Evolutionary conservation across 768 basidiomycete species (phyloP).

Genomic region (Amanita rimosa): DNA sequence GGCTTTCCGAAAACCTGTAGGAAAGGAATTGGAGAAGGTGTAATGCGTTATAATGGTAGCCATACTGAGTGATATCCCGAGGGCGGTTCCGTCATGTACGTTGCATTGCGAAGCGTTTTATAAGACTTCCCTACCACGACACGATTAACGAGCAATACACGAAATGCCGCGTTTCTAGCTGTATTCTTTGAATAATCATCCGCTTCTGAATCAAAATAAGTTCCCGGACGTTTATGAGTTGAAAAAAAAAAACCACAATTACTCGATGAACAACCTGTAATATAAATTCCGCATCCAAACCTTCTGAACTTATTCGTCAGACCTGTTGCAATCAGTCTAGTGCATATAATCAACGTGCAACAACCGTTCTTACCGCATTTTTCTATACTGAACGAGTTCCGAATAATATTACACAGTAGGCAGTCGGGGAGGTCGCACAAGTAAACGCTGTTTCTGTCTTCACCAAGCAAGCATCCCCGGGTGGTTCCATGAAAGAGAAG

Average conservation of each 20-base stretch:
- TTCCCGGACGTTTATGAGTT: neutral
- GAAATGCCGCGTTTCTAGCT: conserved; percentile 27
- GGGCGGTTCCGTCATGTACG: conserved; percentile 37
- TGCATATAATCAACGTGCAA: neutral
- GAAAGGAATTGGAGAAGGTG: neutral
- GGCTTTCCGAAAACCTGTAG: conserved; percentile 48
- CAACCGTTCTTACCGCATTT: conserved; percentile 36
- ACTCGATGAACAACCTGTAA: conserved; percentile 59
- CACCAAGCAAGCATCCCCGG: conserved; percentile 45
- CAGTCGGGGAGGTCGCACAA: conserved; percentile 41
- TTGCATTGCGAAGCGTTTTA: conserved; percentile 37
- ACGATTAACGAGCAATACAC: conserved; percentile 44
- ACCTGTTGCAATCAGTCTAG: too few species aligned
- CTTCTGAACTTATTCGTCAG: conserved; percentile 44
- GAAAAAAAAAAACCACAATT: conserved; percentile 10
- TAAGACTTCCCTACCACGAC: conserved; percentile 54
- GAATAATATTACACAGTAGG: conserved; percentile 43
- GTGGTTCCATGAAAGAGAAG: conserved; percentile 62
- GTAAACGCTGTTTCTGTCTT: conserved; percentile 31
- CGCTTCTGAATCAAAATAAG: conserved; percentile 32
- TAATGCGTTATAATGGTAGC: neutral
- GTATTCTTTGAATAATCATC: conserved; percentile 48
- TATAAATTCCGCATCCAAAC: conserved; percentile 64
- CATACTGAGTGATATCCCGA: conserved; percentile 49
- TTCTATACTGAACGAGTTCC: conserved; percentile 46